Evolutionary conservation across 345 rosid genomes (phyloP), one percentile per base, ranked within the genome.

Genomic region (Boechera retrofracta): DNA sequence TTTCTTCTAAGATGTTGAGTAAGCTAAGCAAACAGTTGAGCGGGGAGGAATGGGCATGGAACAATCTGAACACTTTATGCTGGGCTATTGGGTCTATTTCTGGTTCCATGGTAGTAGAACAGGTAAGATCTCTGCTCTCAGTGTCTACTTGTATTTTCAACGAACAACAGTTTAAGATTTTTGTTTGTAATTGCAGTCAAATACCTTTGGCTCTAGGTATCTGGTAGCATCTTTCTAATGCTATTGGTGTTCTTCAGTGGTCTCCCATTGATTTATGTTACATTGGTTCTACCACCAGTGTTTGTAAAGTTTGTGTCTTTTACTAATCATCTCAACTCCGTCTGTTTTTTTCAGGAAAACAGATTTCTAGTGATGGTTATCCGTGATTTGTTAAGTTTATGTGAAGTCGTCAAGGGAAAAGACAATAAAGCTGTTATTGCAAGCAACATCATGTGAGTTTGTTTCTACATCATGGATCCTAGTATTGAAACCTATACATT

Each of bases 1-100:
- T 65, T 73, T 9, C 35, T 74, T 52, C 53, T 49, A 74, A 95
- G 99, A 95, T 95, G 99, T 81, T 95, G 78, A 91, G 82, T 83
- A 95, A 95, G 80, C 89, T 95, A 73, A 92, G 89, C 71, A 95
- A 95, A 85, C 99, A 92, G 75, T 77, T 91, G 79, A 89, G 86
- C 77, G 96, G 96, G 64, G 98, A 95, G 83, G 99, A 95, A 79
- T 95, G 97, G 96, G 75, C 89, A 15, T 92, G 97, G 99, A 95
- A 95, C 86, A 95, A 93, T 71, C 70, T 95, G 49, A 95, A 91
- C 76, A 95, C 99, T 5, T 82, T 95, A 54, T 95, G 99, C 85
- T 95, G 99, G 99, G 99, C 98, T 51, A 95, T 95, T 70, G 98
- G 99, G 74, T 95, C 99, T 64, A 95, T 95, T 53, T 95, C 99